Conservation (phyloP, 1,139 yeast species). For the Diutina siamensis region DNA sequence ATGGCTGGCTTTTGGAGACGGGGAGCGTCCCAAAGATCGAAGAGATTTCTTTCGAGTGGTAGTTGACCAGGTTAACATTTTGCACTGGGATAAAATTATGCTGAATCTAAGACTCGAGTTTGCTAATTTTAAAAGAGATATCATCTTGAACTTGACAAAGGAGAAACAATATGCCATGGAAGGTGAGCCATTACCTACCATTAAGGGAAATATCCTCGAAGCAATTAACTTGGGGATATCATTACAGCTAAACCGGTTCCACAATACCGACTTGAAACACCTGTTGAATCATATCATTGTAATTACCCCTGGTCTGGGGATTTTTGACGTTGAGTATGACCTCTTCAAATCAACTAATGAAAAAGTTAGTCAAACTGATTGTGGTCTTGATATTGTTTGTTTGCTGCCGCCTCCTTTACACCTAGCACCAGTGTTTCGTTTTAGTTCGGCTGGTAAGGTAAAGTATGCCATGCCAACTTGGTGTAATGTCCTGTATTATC, state of each 20-base stretch:
- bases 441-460: conserved; percentile 42
- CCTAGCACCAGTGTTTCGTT: conserved; percentile 79
- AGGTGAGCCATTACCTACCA: conserved; percentile 68
- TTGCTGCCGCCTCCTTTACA: conserved; percentile 87
- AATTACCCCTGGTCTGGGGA: conserved; percentile 86
- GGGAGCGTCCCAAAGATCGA: conserved; percentile 60
- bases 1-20: conserved; percentile 47
- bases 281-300: conserved; percentile 79
- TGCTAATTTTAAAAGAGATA: conserved; percentile 69
- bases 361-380: conserved; percentile 64
- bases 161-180: conserved; percentile 29
- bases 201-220: conserved; percentile 81
- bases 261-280: conserved; percentile 77
- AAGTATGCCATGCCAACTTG: conserved; percentile 85
- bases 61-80: conserved; percentile 84
- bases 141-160: conserved; percentile 34
- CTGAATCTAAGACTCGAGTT: conserved; percentile 76
- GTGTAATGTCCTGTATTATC: conserved; percentile 87
- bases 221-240: conserved; percentile 79
- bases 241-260: conserved; percentile 66
- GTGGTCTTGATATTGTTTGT: conserved; percentile 82
- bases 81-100: conserved; percentile 88
- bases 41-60: conserved; percentile 85
- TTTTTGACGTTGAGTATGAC: conserved; percentile 83
- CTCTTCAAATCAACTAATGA: conserved; percentile 65